Conservation (phyloP, 2,329 filamentous ascomycete species). For the Kalmusia sp. region DNA sequence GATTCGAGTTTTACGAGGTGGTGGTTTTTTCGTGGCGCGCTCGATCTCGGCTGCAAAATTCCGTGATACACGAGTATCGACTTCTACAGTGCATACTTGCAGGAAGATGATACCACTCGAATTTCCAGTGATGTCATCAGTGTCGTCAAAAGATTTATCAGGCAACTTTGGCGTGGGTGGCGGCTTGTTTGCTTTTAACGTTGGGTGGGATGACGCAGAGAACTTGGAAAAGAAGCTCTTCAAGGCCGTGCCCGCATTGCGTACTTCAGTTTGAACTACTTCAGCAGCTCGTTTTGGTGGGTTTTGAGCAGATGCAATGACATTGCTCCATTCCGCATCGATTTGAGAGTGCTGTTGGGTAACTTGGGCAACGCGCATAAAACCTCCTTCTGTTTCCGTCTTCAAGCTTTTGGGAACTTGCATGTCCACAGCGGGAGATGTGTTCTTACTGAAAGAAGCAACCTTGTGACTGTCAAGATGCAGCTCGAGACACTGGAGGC, state of each 20-base stretch:
- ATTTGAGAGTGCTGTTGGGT: conserved; percentile 90
- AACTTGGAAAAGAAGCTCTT: conserved; percentile 51
- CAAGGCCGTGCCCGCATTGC: conserved; percentile 42
- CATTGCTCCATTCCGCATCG: conserved; percentile 86
- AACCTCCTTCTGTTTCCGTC: conserved; percentile 80
- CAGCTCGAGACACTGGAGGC: conserved; percentile 84
- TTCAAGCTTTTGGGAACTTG: conserved; percentile 80
- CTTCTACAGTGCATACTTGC: conserved; percentile 81
- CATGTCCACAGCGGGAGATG: conserved; percentile 76
- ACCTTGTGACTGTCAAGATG: conserved; percentile 89
- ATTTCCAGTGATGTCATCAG: conserved; percentile 73
- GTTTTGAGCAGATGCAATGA: conserved; percentile 81
- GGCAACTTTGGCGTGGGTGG: conserved; percentile 1
- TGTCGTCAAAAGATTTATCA: not conserved
- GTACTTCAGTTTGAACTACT: conserved; percentile 43
- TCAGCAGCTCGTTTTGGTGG: conserved; percentile 43
- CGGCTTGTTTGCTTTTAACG: conserved; percentile 28
- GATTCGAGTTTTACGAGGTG: conserved; percentile 84
- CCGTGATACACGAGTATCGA: conserved; percentile 76
- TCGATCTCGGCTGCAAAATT: conserved; percentile 86
- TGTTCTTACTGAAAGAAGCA: conserved; percentile 81
- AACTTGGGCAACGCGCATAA: conserved; percentile 86
- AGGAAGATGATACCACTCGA: conserved; percentile 86
- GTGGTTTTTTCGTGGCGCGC: conserved; percentile 95
- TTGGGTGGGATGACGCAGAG: conserved; percentile 28